A percentile compares a stretch with the other conserved stretches of the same genome.
These are phyloP conservation scores for Eucalyptus sp. DNA, from an alignment of 345 rosid genomes.

Conservation along the genomic window DNA sequence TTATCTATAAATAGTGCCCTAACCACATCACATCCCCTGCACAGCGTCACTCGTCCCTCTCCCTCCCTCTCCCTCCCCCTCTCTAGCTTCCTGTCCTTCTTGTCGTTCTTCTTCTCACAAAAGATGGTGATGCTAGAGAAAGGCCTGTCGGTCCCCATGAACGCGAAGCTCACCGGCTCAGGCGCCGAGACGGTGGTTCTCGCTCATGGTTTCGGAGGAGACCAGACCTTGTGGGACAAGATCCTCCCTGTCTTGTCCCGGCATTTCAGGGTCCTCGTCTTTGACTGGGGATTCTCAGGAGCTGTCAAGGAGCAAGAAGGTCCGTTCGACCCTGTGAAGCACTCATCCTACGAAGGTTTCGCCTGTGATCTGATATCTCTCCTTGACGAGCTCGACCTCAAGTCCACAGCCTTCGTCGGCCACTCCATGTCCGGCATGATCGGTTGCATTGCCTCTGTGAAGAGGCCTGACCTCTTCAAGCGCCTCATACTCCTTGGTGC, in stretches of 20 bases:
- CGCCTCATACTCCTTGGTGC: slow-evolving; percentile 42
- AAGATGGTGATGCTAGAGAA: slow-evolving; percentile 26
- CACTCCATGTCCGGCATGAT: slow-evolving; percentile 88
- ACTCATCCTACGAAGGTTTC: slow-evolving; percentile 44
- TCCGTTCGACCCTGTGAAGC: slow-evolving; percentile 43
- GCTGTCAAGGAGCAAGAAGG: slow-evolving; percentile 32
- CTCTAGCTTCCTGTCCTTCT: neutral
- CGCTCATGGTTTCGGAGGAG: slow-evolving; percentile 69
- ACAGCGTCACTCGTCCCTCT: neutral
- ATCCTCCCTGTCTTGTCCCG: slow-evolving; percentile 31
- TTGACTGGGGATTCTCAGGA: slow-evolving; percentile 73
- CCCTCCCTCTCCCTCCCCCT: neutral
- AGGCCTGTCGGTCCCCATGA: slow-evolving; percentile 37
- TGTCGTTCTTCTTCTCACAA: neutral
- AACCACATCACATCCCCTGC: neutral
- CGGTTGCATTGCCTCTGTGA: slow-evolving; percentile 72
- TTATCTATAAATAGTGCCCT: neutral
- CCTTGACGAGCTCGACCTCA: slow-evolving; percentile 36
- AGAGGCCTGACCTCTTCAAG: slow-evolving; percentile 56
- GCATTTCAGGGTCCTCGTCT: slow-evolving; percentile 38
- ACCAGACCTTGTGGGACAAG: slow-evolving; percentile 63
- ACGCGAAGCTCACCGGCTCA: slow-evolving; percentile 48
- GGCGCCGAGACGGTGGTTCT: slow-evolving; percentile 27
- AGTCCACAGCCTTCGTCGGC: slow-evolving; percentile 41
- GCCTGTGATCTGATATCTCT: slow-evolving; percentile 47